These are phyloP conservation scores for Raphidocelis subcapitata DNA, from an alignment of 139 green algal genomes.

Conservation along the genomic window DNA sequence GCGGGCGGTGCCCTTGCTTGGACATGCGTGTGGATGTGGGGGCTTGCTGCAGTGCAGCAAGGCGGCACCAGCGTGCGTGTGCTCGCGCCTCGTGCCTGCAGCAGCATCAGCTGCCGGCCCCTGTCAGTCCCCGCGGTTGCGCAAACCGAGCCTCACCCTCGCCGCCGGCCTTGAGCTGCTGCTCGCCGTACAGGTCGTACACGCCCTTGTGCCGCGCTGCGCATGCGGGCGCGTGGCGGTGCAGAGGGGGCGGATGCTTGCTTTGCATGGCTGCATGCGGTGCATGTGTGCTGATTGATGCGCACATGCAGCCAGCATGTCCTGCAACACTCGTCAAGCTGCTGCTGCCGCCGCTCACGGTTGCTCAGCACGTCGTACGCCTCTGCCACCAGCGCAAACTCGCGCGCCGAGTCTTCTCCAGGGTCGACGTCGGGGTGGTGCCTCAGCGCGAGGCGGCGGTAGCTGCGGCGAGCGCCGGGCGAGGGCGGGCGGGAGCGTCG, in stretches of 20 bases:
- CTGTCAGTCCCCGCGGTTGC: too few species aligned
- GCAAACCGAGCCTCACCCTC: constrained; percentile 50
- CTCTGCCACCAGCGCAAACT: constrained; percentile 65
- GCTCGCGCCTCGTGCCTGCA: constrained; percentile 32
- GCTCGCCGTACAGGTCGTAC: constrained; percentile 75
- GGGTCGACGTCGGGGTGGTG: constrained; percentile 70
- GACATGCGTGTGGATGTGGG: too few species aligned
- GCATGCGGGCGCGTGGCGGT: too few species aligned
- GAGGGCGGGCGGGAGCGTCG: not conserved
- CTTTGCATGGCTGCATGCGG: too few species aligned
- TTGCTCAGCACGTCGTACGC: constrained; percentile 77
- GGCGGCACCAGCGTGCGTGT: constrained; percentile 30
- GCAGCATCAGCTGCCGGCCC: too few species aligned
- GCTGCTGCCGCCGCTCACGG: constrained; percentile 43
- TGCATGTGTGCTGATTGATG: not conserved
- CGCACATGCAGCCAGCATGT: not conserved
- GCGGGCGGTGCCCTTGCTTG: too few species aligned
- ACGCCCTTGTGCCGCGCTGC: constrained; percentile 70
- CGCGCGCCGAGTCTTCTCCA: constrained; percentile 24
- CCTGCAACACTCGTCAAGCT: not conserved
- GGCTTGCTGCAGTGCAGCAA: not conserved
- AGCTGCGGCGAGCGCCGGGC: constrained; percentile 42
- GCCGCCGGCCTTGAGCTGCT: constrained; percentile 56
- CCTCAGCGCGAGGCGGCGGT: constrained; percentile 65
- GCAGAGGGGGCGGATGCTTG: too few species aligned